Percentiles rank a stretch among this genome's conserved stretches.
Conservation (phyloP, 2,329 filamentous ascomycete species). For the Aplosporella prunicola region DNA sequence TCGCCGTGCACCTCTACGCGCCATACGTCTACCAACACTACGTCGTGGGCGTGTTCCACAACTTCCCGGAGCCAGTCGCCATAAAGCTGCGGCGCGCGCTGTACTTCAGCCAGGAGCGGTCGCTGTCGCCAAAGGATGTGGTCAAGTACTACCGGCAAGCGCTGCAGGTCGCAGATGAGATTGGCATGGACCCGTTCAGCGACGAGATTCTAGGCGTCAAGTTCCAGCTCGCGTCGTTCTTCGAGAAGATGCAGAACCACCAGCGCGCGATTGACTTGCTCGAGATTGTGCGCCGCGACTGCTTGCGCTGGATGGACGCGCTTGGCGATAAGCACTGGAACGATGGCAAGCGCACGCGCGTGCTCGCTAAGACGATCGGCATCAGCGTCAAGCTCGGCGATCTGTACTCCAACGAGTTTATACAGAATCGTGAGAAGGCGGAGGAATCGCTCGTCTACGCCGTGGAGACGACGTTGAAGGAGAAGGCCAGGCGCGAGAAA, state of each 20-base stretch:
- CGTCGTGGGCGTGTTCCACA: constrained; percentile 42
- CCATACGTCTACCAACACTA: constrained; percentile 39
- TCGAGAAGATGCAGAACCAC: constrained; percentile 67
- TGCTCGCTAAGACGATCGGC: constrained; percentile 64
- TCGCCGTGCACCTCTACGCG: constrained; percentile 33
- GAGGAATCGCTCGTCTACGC: constrained; percentile 71
- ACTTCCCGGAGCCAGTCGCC: constrained; percentile 60
- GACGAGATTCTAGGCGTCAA: constrained; percentile 87
- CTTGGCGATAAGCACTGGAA: constrained; percentile 32
- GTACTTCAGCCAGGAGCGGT: constrained; percentile 56
- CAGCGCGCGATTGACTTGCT: constrained; percentile 65
- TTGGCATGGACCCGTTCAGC: constrained; percentile 77
- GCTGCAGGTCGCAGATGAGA: constrained; percentile 59
- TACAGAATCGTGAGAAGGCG: constrained; percentile 63
- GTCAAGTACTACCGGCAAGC: constrained; percentile 77
- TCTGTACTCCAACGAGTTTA: constrained; percentile 67
- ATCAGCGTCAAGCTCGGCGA: constrained; percentile 78
- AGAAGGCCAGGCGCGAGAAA: constrained; percentile 57
- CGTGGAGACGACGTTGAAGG: constrained; percentile 68
- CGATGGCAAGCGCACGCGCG: constrained; percentile 47
- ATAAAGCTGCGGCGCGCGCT: constrained; percentile 73
- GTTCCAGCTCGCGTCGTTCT: constrained; percentile 67
- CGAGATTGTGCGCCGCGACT: constrained; percentile 65
- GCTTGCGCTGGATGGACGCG: constrained; percentile 42
- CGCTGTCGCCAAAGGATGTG: constrained; percentile 63